Percentiles rank a stretch among this genome's conserved stretches.
These are phyloP conservation scores for Aspergillus terreus DNA, from an alignment of 2,329 filamentous ascomycete genomes.

Conservation along the genomic window DNA sequence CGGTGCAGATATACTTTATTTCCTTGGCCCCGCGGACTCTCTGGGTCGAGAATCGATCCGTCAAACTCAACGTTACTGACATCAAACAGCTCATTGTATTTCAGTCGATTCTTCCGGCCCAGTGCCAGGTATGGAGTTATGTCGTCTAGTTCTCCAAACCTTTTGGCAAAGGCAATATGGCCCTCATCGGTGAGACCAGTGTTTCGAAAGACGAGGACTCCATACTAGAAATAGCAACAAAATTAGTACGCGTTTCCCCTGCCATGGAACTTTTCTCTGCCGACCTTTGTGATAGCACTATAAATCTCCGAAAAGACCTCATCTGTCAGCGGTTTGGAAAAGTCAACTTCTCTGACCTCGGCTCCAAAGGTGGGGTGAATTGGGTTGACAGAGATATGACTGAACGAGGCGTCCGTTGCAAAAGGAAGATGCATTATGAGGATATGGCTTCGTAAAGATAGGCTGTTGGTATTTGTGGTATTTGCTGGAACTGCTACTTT, in stretches of 20 bases:
- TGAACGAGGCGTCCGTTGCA: not conserved
- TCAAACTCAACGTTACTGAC: slow-evolving; percentile 54
- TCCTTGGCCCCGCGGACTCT: slow-evolving; percentile 5
- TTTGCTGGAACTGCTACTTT: not conserved
- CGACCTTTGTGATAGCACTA: not conserved
- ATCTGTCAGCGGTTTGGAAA: not conserved
- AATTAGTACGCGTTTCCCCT: not conserved
- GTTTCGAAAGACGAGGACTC: slow-evolving; percentile 51
- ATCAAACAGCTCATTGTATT: slow-evolving; percentile 54
- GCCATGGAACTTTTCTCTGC: not conserved
- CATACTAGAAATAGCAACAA: slow-evolving; percentile 40
- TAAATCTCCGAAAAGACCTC: not conserved
- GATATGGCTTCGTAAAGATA: not conserved
- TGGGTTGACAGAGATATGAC: not conserved
- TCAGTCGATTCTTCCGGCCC: slow-evolving; percentile 48
- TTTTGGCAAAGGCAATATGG: slow-evolving; percentile 50
- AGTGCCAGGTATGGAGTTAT: slow-evolving; percentile 47
- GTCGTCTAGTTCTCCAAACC: slow-evolving; percentile 57
- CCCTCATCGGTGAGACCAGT: slow-evolving; percentile 49
- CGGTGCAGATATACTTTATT: slow-evolving; percentile 23
- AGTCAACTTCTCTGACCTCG: not conserved
- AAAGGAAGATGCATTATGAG: not conserved
- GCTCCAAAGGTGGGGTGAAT: not conserved
- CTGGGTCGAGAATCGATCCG: slow-evolving; percentile 25
- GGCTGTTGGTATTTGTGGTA: too few species aligned